Base-by-base conservation (phyloP, 148 eudicot genomes). In the Amaranthus palmeri region DNA sequence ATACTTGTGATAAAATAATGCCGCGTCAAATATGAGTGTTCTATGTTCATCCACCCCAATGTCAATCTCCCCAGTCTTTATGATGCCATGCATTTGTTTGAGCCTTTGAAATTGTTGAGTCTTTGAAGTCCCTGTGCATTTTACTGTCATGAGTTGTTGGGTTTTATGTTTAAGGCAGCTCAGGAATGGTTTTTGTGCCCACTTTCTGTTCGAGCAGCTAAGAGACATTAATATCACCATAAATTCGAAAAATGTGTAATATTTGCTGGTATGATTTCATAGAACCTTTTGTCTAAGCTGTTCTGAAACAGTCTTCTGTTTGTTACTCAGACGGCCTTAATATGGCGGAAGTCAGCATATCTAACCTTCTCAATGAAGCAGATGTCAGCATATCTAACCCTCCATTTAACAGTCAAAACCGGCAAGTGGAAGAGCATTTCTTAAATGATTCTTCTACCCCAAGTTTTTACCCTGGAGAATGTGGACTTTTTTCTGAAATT, bases 401-500 rank as follows among this genome's bases (percentile, higher is more conserved):
- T 45, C 72, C 72, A 49, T 25, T 70, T 48, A 69, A 67, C 61
- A 61, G 59, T 6, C 49, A 73, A 61, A 69, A 46, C 54, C 52
- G 43, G 60, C 72, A 82, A 75, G 78, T 66, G 42, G 80, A 84
- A 74, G 79, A 78, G 44, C 71, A 62, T 56, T 76, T 78, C 77
- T 79, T 80, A 71, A 65, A 60, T 73, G 57, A 60, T 61, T 78
- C 75, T 49, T 75, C 74, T 67, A 70, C 54, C 49, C 60, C 71
- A 40, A 61, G 68, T 67, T 84, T 70, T 74, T 75, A 75, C 78
- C 47, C 58, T n/a, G 62, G 73, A 68, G 80, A 81, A 46, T 70
- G 64, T 53, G 52, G 71, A 54, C 59, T 46, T 68, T 61, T 25
- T 18, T 62, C 75, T 54, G 80, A 55, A 63, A 25, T 41, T 54